A percentile compares a stretch with the other conserved stretches of the same genome.
Evolutionary conservation across 139 green algal genomes (phyloP).

Genomic region (Tetraselmis striata): DNA sequence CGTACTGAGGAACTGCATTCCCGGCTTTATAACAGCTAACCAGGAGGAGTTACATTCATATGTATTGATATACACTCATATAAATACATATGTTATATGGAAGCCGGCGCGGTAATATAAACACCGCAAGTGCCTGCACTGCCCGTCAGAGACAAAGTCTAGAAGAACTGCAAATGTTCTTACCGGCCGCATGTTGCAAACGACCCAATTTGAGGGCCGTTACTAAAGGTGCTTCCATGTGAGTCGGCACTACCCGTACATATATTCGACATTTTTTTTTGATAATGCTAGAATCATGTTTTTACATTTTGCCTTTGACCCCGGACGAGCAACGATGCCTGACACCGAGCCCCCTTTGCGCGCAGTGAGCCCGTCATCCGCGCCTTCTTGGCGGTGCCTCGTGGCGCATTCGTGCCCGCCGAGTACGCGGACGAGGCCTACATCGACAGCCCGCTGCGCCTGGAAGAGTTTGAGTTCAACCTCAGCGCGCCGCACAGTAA

Average conservation of each 20-base stretch:
- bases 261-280: too few relatives aligned
- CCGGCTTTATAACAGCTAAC: too few relatives aligned
- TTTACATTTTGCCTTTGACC: background rate
- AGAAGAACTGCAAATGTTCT: too few relatives aligned
- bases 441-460: slow-evolving; percentile 50
- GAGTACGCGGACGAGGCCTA: slow-evolving; percentile 45
- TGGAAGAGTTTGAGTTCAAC: slow-evolving; percentile 59
- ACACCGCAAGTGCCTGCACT: too few relatives aligned
- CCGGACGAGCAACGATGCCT: background rate
- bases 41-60: too few relatives aligned
- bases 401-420: slow-evolving; percentile 54
- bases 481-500: slow-evolving; percentile 65
- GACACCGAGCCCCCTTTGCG: background rate
- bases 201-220: too few relatives aligned
- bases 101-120: background rate
- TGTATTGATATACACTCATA: background rate
- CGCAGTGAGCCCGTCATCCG: slow-evolving; percentile 40
- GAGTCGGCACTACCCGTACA: too few relatives aligned
- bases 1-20: too few relatives aligned
- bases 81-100: background rate
- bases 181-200: too few relatives aligned
- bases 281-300: background rate
- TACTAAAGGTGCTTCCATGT: too few relatives aligned
- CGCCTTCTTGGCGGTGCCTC: slow-evolving; percentile 44
- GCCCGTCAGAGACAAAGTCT: too few relatives aligned